Evolutionary conservation across 768 basidiomycete species (phyloP), one percentile per base, ranked within the genome.

Genomic region (Suillus hirtellus): DNA sequence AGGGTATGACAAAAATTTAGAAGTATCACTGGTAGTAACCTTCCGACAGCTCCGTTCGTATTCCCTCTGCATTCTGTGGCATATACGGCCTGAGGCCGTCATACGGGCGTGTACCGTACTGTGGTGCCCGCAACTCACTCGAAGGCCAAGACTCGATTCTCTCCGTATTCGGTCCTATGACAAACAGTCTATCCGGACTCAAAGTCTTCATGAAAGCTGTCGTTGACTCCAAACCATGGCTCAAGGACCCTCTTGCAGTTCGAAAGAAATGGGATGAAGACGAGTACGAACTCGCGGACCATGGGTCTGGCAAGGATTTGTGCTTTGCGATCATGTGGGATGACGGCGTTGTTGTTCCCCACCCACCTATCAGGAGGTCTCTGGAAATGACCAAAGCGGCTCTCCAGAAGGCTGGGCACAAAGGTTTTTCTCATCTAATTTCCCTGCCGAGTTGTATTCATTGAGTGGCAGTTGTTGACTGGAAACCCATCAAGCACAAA

Each of bases 121-220:
- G 78, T n/a, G 86, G 87, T 24, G 84, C 84, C 6, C 76, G 81
- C 3, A 92, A 89, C 72, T 82, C 86, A 2, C 69, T 86, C 34
- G 82, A 88, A 71, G 93, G 93, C 24, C 86, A 89, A 70, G 90
- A 93, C 64, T 85, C 87, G 17, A 69, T 91, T 34, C 77, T 78
- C 4, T 90, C 90, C 3, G 89, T 93, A 35, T 79, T 93, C 12
- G 93, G 93, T 0, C 93, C 93, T 6, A 77, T 93, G 59, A 77
- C 85, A 2, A 78, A 75, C 49, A 84, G 84, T 40, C 65, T 93
- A 54, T 76, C 72, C 11, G 89, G 83, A n/a, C 73, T 95, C 61
- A 88, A 85, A 70, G 66, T 74, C 0, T 93, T 95, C 74, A 83
- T 84, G 73, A 81, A 88, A 71, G 81, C 84, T 1, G 82, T 95